Conservation (phyloP, 257 asterid genomes). For the Asclepias syriaca region DNA sequence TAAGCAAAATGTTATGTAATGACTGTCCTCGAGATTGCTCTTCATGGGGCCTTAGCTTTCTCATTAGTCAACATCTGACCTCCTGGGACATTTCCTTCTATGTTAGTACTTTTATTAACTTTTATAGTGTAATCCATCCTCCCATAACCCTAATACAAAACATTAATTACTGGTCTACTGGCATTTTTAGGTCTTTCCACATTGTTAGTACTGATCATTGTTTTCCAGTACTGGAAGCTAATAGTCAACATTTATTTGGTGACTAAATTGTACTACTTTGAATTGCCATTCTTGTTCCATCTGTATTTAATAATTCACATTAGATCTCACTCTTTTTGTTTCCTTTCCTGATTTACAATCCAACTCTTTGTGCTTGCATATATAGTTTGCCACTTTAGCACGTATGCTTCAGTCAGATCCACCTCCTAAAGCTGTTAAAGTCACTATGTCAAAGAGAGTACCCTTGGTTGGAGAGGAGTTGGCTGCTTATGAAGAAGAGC, state of each 20-base stretch:
- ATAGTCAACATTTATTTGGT: neutral
- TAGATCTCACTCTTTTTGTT: neutral
- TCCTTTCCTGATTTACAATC: neutral
- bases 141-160: neutral
- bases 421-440: conserved; percentile 99
- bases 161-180: neutral
- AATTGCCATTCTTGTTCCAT: neutral
- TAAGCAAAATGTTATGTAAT: neutral
- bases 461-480: conserved; percentile 98
- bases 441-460: conserved; percentile 81
- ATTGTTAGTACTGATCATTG: neutral
- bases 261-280: neutral
- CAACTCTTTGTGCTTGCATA: conserved; percentile 18
- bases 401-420: conserved; percentile 99
- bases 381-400: conserved; percentile 88
- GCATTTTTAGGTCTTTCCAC: neutral
- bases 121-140: neutral
- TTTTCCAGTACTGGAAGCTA: neutral
- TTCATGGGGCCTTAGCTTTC: neutral
- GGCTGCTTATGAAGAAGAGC: conserved; percentile 99
- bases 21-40: neutral
- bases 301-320: neutral
- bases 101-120: neutral
- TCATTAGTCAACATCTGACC: neutral
- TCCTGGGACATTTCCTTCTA: neutral